A percentile compares a stretch with the other conserved stretches of the same genome.
Conservation (phyloP, 352 stramenopile species). For the Phytophthora pluvialis region DNA sequence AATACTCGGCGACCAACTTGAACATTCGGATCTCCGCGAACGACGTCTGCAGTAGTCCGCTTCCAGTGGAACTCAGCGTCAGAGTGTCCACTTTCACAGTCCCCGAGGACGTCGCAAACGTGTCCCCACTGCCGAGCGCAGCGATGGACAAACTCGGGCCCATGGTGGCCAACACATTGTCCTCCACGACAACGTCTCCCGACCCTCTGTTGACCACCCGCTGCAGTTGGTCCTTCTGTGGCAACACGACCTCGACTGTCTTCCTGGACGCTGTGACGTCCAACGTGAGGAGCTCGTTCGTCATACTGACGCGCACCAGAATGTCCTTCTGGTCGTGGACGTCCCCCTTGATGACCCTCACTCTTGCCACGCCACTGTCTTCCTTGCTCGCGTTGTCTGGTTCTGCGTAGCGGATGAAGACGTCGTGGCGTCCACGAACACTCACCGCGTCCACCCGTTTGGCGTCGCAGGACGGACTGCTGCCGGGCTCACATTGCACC, state of each 20-base stretch:
- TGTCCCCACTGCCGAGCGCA: constrained; percentile 21
- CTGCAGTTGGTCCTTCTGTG: constrained; percentile 26
- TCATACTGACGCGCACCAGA: constrained; percentile 11
- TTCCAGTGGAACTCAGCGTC: constrained; percentile 24
- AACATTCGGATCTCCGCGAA: constrained; percentile 25
- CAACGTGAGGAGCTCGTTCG: constrained; percentile 26
- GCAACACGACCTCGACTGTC: constrained; percentile 28
- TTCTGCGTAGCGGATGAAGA: constrained; percentile 31
- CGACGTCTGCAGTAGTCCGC: constrained; percentile 19
- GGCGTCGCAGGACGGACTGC: constrained; percentile 24
- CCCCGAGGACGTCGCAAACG: constrained; percentile 17
- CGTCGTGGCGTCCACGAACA: constrained; percentile 18
- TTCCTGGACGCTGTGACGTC: constrained; percentile 23
- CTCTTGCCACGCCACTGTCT: constrained; percentile 10
- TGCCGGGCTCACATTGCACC: constrained; percentile 26
- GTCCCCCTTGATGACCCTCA: constrained; percentile 28
- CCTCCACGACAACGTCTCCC: constrained; percentile 13
- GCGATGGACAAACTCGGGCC: constrained; percentile 20
- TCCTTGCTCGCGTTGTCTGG: background rate
- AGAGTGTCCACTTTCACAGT: constrained; percentile 25
- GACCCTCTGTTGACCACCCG: constrained; percentile 24
- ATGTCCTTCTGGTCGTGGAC: constrained; percentile 23
- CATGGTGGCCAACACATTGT: constrained; percentile 24
- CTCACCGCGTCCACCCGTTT: constrained; percentile 27
- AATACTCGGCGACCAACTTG: constrained; percentile 18